phyloP scores from a whole-genome alignment of 1,284 basidiomycete genomes.

The Coniferiporia sulphurascens region DNA sequence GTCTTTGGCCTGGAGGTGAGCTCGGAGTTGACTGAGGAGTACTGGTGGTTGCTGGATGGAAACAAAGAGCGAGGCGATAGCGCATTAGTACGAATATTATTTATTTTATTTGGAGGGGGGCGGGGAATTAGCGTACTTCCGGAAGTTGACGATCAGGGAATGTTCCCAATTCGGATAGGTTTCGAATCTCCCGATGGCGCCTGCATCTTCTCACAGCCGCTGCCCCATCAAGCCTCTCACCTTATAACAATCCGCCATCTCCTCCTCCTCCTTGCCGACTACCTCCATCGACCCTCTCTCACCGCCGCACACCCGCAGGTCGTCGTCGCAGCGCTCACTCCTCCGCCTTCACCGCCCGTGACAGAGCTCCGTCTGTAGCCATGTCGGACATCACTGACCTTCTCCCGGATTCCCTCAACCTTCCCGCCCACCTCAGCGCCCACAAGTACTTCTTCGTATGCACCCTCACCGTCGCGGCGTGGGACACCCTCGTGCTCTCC shows the following conservation, averaged over 20 bases:
- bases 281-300: background rate
- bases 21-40: too few species aligned
- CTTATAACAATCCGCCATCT: background rate
- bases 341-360: background rate
- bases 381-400: conserved; percentile 26
- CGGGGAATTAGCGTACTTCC: too few species aligned
- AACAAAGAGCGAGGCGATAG: too few species aligned
- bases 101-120: too few species aligned
- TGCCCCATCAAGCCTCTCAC: background rate
- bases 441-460: conserved; percentile 86
- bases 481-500: conserved; percentile 78
- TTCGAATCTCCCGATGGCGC: background rate
- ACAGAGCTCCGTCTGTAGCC: background rate
- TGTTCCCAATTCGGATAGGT: background rate
- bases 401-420: conserved; percentile 55
- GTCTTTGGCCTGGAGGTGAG: too few species aligned
- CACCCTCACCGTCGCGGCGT: conserved; percentile 78
- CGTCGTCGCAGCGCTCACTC: background rate
- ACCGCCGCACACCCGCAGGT: background rate
- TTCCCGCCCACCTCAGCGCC: conserved; percentile 69
- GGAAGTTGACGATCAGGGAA: background rate
- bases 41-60: too few species aligned
- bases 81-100: too few species aligned
- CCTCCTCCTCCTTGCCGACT: background rate
- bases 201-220: background rate